Evolutionary conservation across 768 basidiomycete species (phyloP).

Genomic region (Gelatoporia subvermispora): DNA sequence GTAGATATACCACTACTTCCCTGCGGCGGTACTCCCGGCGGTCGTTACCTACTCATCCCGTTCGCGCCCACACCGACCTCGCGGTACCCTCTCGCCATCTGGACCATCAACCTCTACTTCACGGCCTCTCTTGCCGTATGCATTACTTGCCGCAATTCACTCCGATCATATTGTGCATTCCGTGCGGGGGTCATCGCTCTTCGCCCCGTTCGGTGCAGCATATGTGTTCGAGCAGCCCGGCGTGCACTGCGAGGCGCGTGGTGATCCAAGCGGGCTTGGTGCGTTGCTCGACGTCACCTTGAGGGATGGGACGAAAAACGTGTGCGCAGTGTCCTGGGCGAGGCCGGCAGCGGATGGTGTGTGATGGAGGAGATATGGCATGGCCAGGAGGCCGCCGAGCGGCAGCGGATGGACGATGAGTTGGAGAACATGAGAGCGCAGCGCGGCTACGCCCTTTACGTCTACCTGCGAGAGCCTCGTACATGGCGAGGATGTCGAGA

Average conservation of each 20-base stretch:
- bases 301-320: conserved; percentile 65
- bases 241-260: conserved; percentile 59
- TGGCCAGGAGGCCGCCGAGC: conserved; percentile 15
- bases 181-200: conserved; percentile 60
- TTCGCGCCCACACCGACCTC: conserved; percentile 70
- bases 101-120: conserved; percentile 17
- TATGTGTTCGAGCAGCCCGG: conserved; percentile 59
- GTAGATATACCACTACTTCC: conserved; percentile 64
- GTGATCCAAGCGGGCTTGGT: conserved; percentile 51
- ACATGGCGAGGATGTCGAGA: conserved; percentile 8
- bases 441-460: conserved; percentile 4
- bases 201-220: conserved; percentile 64
- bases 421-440: conserved; percentile 24
- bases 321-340: conserved; percentile 65
- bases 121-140: conserved; percentile 48
- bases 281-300: conserved; percentile 63
- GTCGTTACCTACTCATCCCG: conserved; percentile 74
- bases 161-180: conserved; percentile 50
- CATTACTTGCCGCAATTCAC: conserved; percentile 48
- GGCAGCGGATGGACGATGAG: conserved; percentile 23
- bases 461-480: conserved; percentile 2
- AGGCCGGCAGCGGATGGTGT: conserved; percentile 74
- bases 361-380: conserved; percentile 50
- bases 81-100: conserved; percentile 49
- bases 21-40: conserved; percentile 25